A percentile compares a stretch with the other conserved stretches of the same genome.
phyloP scores from a whole-genome alignment of 345 rosid species.

The Euphorbia lathyris region DNA sequence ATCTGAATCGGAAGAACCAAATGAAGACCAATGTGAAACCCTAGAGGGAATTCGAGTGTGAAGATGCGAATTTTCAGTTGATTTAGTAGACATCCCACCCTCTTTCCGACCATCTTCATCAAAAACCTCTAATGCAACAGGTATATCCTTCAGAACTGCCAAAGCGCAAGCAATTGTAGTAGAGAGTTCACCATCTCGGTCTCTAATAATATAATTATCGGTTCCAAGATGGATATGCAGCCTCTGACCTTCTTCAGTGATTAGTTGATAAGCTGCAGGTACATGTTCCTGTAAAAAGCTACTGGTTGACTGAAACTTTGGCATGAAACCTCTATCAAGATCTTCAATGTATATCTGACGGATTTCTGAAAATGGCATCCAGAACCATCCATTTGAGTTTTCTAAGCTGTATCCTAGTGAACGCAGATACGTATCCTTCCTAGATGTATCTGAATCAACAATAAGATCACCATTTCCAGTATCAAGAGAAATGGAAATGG shows the following conservation, averaged over 20 bases:
- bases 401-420: constrained; percentile 44
- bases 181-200: constrained; percentile 86
- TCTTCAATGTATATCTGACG: constrained; percentile 47
- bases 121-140: constrained; percentile 23
- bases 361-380: constrained; percentile 76
- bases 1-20: constrained; percentile 57
- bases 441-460: constrained; percentile 25
- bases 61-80: constrained; percentile 29
- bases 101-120: constrained; percentile 36
- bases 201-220: constrained; percentile 58
- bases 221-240: constrained; percentile 61
- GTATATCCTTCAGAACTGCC: constrained; percentile 45
- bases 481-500: constrained; percentile 33
- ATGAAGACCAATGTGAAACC: constrained; percentile 49
- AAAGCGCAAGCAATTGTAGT: constrained; percentile 90
- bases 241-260: constrained; percentile 71
- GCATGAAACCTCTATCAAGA: constrained; percentile 54
- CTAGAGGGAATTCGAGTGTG: constrained; percentile 36
- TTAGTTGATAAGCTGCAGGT: constrained; percentile 46
- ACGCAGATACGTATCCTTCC: constrained; percentile 27
- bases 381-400: constrained; percentile 64
- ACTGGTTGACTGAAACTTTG: constrained; percentile 47
- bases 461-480: constrained; percentile 21
- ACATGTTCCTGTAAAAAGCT: constrained; percentile 39
- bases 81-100: constrained; percentile 23